These are phyloP conservation scores for Eimeria zaria DNA, from an alignment of 169 alveolate species.

Conservation along the genomic window DNA sequence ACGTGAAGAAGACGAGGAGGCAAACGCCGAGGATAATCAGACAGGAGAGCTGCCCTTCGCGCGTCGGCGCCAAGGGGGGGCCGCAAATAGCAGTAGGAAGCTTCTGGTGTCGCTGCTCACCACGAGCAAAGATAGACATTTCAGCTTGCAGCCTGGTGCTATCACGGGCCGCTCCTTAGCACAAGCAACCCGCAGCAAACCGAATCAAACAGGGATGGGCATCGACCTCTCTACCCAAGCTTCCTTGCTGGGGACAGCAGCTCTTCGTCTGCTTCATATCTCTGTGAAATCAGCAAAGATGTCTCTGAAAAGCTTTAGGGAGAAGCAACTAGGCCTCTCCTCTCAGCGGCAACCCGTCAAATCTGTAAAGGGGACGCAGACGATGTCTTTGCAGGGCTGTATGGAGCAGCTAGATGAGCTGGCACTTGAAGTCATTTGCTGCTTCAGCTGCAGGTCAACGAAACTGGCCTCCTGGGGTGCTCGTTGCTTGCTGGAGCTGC, in stretches of 20 bases:
- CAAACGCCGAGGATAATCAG: not conserved
- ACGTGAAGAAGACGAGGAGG: not conserved
- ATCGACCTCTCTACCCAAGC: slow-evolving; percentile 72
- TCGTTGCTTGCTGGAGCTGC: slow-evolving; percentile 80
- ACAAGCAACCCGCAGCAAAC: slow-evolving; percentile 65
- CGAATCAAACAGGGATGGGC: slow-evolving; percentile 29
- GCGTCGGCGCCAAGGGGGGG: slow-evolving; percentile 7
- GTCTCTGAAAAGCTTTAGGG: slow-evolving; percentile 2
- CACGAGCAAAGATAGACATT: slow-evolving; percentile 6
- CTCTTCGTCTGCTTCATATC: slow-evolving; percentile 72
- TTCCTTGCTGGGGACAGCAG: slow-evolving; percentile 72
- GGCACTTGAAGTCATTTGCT: slow-evolving; percentile 32
- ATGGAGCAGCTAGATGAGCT: slow-evolving; percentile 57
- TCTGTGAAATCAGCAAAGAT: slow-evolving; percentile 32
- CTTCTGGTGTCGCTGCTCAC: slow-evolving; percentile 25
- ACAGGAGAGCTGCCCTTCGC: not conserved
- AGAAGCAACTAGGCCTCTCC: slow-evolving; percentile 2
- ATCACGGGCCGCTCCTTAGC: slow-evolving; percentile 69
- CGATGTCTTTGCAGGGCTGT: not conserved
- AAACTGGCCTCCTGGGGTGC: slow-evolving; percentile 79
- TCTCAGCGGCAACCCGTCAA: not conserved
- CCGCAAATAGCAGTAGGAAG: slow-evolving; percentile 44
- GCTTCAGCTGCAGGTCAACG: slow-evolving; percentile 77
- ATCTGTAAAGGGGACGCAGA: not conserved
- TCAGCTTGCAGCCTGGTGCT: slow-evolving; percentile 82